Evolutionary conservation across 768 basidiomycete genomes (phyloP).

Genomic region (Hericium erinaceus): DNA sequence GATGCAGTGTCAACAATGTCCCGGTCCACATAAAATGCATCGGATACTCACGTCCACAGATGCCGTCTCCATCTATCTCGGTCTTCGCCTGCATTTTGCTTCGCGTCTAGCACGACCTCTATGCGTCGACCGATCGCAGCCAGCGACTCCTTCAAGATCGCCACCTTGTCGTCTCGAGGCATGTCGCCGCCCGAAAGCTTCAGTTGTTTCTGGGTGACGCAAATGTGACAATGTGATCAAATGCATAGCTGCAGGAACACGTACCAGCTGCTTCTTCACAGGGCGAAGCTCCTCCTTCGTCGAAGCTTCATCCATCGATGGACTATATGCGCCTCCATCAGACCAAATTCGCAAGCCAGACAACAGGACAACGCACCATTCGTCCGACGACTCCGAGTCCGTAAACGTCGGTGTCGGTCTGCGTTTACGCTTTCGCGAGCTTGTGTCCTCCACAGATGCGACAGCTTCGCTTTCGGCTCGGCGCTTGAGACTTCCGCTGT

Average conservation of each 20-base stretch:
- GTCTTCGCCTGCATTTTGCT: slow-evolving; percentile 74
- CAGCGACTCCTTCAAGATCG: slow-evolving; percentile 90
- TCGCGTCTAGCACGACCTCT: slow-evolving; percentile 68
- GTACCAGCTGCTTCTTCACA: slow-evolving; percentile 89
- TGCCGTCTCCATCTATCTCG: slow-evolving; percentile 84
- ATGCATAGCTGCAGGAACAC: slow-evolving; percentile 19
- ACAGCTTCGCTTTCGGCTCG: slow-evolving; percentile 83
- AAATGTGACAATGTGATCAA: slow-evolving; percentile 1
- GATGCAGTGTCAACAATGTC: slow-evolving; percentile 2
- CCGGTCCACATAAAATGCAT: background rate
- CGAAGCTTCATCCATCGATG: slow-evolving; percentile 88
- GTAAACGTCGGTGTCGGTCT: slow-evolving; percentile 96
- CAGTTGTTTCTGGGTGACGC: slow-evolving; percentile 68
- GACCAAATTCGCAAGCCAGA: slow-evolving; percentile 1
- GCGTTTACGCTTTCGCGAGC: slow-evolving; percentile 72
- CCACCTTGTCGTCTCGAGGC: slow-evolving; percentile 92
- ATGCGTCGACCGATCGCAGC: slow-evolving; percentile 91
- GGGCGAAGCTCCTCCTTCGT: slow-evolving; percentile 95
- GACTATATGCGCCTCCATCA: slow-evolving; percentile 33
- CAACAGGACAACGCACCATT: slow-evolving; percentile 54
- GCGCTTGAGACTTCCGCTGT: slow-evolving; percentile 54
- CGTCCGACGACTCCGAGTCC: slow-evolving; percentile 86
- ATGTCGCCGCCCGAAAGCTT: slow-evolving; percentile 91
- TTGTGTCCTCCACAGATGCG: slow-evolving; percentile 66
- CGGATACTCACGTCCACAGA: slow-evolving; percentile 82